These are phyloP conservation scores for Clavispora carvajalis DNA, from an alignment of 805 yeast species.

Conservation along the genomic window DNA sequence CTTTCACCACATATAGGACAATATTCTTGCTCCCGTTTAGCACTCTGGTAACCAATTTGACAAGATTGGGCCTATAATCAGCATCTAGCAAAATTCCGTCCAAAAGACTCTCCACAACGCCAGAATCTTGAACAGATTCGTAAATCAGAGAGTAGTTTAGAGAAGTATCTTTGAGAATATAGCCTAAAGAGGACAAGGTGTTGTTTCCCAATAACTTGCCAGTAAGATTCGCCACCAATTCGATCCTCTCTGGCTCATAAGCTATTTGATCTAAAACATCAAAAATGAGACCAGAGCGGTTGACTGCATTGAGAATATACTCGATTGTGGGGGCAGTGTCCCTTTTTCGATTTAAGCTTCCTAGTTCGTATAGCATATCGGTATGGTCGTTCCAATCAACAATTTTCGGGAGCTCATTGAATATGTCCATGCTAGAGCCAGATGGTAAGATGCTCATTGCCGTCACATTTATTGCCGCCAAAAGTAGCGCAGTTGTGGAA, in stretches of 20 bases:
- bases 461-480: not conserved
- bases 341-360: conserved; percentile 12
- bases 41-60: conserved; percentile 25
- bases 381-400: not conserved
- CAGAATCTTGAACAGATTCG: conserved; percentile 25
- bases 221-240: conserved; percentile 29
- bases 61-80: conserved; percentile 27
- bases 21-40: conserved; percentile 26
- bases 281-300: conserved; percentile 31
- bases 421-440: not conserved
- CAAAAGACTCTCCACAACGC: conserved; percentile 27
- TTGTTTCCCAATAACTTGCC: conserved; percentile 15
- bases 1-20: conserved; percentile 18
- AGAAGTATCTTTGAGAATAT: conserved; percentile 13
- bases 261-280: conserved; percentile 31
- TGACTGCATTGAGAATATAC: conserved; percentile 19
- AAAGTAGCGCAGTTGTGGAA: not conserved
- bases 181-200: conserved; percentile 7
- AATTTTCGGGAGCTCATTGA: not conserved
- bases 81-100: conserved; percentile 37
- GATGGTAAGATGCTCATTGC: not conserved
- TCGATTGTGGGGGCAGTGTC: conserved; percentile 21
- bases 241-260: conserved; percentile 23
- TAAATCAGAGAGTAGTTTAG: conserved; percentile 18
- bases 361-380: conserved; percentile 12